Conservation (phyloP, 305 asterid species). For the Fraxinus ornus region DNA sequence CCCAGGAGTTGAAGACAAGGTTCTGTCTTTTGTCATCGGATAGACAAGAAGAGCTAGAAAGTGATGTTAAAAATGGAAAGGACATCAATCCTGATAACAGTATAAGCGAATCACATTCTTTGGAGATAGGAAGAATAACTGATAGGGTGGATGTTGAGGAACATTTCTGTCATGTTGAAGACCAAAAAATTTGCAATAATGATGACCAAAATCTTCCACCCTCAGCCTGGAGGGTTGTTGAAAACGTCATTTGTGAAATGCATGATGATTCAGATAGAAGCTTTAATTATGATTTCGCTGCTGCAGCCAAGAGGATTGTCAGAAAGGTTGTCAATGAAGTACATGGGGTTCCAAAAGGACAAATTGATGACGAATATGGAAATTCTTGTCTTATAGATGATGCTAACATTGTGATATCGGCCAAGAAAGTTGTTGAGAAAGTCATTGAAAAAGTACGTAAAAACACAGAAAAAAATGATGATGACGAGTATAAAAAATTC, state of each 20-base stretch:
- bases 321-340: slow-evolving; percentile 14
- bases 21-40: slow-evolving; percentile 16
- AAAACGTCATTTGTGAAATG: not conserved
- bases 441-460: slow-evolving; percentile 19
- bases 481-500: slow-evolving; percentile 15
- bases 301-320: slow-evolving; percentile 18
- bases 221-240: not conserved
- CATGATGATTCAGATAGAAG: not conserved
- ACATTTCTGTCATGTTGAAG: not conserved
- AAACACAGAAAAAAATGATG: slow-evolving; percentile 17
- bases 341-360: slow-evolving; percentile 22
- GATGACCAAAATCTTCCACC: not conserved
- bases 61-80: slow-evolving; percentile 18
- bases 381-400: slow-evolving; percentile 21
- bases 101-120: not conserved
- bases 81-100: not conserved
- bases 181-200: not conserved
- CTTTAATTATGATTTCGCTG: not conserved
- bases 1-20: slow-evolving; percentile 38
- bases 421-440: slow-evolving; percentile 29
- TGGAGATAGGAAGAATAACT: not conserved
- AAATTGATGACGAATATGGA: slow-evolving; percentile 13
- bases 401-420: slow-evolving; percentile 20
- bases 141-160: not conserved
- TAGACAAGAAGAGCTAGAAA: slow-evolving; percentile 17